These are phyloP conservation scores for Alectoria sarmentosa DNA, from an alignment of 495 filamentous ascomycete species.

Conservation along the genomic window DNA sequence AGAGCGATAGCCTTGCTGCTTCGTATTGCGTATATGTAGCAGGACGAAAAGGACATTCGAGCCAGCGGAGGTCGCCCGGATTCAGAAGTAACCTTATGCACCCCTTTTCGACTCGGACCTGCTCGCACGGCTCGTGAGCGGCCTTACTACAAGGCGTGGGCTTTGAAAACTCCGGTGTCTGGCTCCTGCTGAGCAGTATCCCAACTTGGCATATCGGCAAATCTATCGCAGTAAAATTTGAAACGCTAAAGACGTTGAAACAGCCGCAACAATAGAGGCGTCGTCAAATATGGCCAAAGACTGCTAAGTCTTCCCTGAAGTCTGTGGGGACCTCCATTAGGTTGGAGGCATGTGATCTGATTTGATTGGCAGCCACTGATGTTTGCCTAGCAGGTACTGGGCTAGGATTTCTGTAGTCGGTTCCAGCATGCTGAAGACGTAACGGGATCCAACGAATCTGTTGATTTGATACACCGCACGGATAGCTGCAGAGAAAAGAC, in stretches of 20 bases:
- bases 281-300: not conserved
- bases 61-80: not conserved
- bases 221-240: not conserved
- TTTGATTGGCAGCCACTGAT: not conserved
- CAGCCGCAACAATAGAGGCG: not conserved
- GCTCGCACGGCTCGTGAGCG: not conserved
- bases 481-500: constrained; percentile 13
- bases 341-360: not conserved
- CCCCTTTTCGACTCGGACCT: not conserved
- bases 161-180: not conserved
- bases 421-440: not conserved
- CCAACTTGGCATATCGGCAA: not conserved
- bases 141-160: not conserved
- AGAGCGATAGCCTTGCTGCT: not conserved
- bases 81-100: not conserved
- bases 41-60: constrained; percentile 1
- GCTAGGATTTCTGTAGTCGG: not conserved
- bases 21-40: not conserved
- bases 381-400: not conserved
- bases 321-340: not conserved
- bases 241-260: not conserved
- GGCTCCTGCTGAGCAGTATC: not conserved
- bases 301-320: not conserved
- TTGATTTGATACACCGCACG: not conserved
- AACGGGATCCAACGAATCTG: constrained; percentile 9